phyloP scores from a whole-genome alignment of 495 filamentous ascomycete genomes.

The Penicillium macrosclerotiorum region DNA sequence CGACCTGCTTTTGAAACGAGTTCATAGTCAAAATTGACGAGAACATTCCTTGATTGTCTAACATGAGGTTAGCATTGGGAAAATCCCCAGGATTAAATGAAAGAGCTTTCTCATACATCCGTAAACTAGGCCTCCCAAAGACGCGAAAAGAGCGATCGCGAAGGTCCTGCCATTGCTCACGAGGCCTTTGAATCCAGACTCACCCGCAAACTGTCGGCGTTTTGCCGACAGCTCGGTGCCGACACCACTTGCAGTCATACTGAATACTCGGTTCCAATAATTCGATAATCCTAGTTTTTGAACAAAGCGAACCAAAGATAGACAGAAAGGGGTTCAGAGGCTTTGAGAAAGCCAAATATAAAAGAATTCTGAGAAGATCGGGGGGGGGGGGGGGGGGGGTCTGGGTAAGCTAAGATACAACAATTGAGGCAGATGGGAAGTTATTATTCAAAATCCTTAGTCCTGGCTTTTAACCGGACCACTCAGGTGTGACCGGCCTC shows the following conservation, averaged over 20 bases:
- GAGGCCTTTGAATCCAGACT: conserved; percentile 12
- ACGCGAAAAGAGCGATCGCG: conserved; percentile 15
- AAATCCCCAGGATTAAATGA: not conserved
- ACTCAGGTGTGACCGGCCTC: not conserved
- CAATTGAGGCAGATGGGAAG: not conserved
- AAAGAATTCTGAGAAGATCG: no score
- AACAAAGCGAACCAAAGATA: no score
- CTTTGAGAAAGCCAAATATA: no score
- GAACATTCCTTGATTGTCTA: conserved; percentile 12
- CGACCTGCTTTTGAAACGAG: conserved; percentile 2
- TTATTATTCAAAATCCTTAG: not conserved
- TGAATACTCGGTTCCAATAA: not conserved
- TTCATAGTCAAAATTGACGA: conserved; percentile 4
- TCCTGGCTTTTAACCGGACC: conserved; percentile 1
- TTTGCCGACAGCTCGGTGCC: conserved; percentile 1
- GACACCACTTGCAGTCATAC: not conserved
- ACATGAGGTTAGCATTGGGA: not conserved
- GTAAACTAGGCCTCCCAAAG: conserved; percentile 17
- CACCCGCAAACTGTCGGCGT: conserved; percentile 11
- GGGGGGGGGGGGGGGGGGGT: no score
- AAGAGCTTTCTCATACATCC: not conserved
- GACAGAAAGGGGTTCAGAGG: no score
- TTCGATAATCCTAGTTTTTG: no score
- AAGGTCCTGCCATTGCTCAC: conserved; percentile 9
- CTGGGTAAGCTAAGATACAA: not conserved